Conservation (phyloP, 495 filamentous ascomycete species). For the Penicillium parvum region DNA sequence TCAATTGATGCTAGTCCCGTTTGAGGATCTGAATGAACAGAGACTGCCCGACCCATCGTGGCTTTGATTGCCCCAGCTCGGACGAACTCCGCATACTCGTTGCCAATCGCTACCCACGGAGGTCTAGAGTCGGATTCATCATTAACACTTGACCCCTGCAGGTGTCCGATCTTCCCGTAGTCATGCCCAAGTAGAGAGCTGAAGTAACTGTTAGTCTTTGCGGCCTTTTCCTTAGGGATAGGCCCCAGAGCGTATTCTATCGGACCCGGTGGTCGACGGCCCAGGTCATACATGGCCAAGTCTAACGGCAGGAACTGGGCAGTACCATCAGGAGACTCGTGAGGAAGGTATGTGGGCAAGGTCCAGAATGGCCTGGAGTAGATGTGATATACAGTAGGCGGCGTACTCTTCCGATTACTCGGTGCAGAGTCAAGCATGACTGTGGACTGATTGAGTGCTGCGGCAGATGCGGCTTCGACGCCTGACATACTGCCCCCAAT, state of each 20-base stretch:
- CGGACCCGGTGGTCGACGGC: conserved; percentile 51
- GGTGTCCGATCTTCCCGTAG: conserved; percentile 41
- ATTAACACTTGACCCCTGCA: background rate
- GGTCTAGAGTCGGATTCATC: conserved; percentile 37
- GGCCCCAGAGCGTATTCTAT: conserved; percentile 57
- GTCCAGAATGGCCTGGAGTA: conserved; percentile 67
- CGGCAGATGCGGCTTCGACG: conserved; percentile 66
- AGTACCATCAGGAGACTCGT: conserved; percentile 20
- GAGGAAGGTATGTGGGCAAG: conserved; percentile 60
- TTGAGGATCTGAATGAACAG: conserved; percentile 16
- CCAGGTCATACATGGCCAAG: conserved; percentile 66
- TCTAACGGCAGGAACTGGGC: conserved; percentile 73
- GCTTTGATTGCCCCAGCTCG: conserved; percentile 55
- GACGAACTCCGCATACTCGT: conserved; percentile 69
- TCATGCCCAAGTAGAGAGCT: conserved; percentile 55
- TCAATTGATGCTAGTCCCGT: conserved; percentile 27
- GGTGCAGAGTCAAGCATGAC: conserved; percentile 11
- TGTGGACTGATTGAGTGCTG: conserved; percentile 67
- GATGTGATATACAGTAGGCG: conserved; percentile 60
- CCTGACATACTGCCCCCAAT: conserved; percentile 84
- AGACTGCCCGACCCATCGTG: conserved; percentile 31
- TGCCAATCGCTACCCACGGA: conserved; percentile 63
- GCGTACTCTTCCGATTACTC: conserved; percentile 40
- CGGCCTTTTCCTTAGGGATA: conserved; percentile 50
- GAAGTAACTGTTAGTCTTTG: conserved; percentile 50